Conservation (phyloP, 2,329 filamentous ascomycete genomes). For the Juglanconis sp. region DNA sequence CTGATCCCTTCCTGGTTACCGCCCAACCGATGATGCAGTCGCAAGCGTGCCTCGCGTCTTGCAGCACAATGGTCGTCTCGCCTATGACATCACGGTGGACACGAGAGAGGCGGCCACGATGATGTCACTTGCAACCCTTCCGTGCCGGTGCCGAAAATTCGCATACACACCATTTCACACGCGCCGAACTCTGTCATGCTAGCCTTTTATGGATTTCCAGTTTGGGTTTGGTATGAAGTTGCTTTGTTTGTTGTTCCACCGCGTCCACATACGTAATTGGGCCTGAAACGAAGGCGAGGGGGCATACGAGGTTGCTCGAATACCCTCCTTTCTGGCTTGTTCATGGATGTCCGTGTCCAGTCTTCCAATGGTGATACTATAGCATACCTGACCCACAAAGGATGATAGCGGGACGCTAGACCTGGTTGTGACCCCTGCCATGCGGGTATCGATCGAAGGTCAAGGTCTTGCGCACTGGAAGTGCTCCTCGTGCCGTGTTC, state of each 20-base stretch:
- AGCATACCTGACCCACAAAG: background rate
- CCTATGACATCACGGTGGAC: constrained; percentile 3
- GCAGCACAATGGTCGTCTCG: background rate
- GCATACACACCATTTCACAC: background rate
- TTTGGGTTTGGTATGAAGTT: background rate
- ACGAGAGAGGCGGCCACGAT: background rate
- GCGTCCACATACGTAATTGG: constrained; percentile 1
- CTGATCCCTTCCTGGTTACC: background rate
- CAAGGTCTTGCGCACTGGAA: background rate
- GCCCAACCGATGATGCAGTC: background rate
- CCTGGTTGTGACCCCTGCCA: background rate
- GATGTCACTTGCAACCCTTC: background rate
- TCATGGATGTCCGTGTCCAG: no score
- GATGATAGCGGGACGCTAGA: background rate
- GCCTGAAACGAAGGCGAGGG: background rate
- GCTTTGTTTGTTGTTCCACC: background rate
- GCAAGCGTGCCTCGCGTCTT: background rate
- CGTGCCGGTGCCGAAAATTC: background rate
- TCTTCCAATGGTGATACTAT: background rate
- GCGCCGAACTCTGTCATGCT: background rate
- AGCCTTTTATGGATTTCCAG: background rate
- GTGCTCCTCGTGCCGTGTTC: background rate
- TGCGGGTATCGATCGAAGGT: no score
- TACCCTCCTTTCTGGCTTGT: background rate
- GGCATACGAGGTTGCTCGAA: no score